Evolutionary conservation across 108 stramenopile genomes (phyloP), one percentile per base, ranked within the genome.

Genomic region (Cyclostephanos invisitatus): DNA sequence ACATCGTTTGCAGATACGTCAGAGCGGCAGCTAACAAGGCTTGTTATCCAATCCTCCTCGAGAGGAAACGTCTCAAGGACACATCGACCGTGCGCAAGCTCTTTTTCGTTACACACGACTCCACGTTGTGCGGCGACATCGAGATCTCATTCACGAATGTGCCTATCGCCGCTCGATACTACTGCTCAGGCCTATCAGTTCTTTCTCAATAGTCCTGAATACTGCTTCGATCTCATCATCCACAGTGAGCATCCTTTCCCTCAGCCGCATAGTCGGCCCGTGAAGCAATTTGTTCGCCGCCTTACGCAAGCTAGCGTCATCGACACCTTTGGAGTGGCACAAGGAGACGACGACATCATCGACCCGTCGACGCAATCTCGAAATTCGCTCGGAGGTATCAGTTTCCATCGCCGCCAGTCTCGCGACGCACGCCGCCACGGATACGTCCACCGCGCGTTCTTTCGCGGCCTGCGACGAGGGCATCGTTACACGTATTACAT

Each of bases 231-330:
- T 29, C 11, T 73, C 77, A 8, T 32, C 27, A 8, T 32, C 27
- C 37, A 24, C 21, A 12, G 67, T 42, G 9, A 75, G 64, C 20
- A 15, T 57, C 0, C 80, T 72, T 12, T 75, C 38, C 58, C 87
- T 82, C 32, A 89, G 40, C 22, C 72, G 74, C 42, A 86, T 68
- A 2, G 82, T 89, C 48, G 87, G 87, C 27, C 58, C 54, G 57
- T 89, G 87, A 5, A 89, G 73, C 38, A 82, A 44, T 62, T 68
- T 60, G 27, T 80, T 71, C 14, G 83, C 74, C 56, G 62, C 59
- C 35, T 65, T 71, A 50, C 42, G 47, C 48, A 84, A 68, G 36
- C 36, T 7, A 46, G 8, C 10, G n/a, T 67, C 55, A 11, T 55
- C 14, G 15, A 63, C 48, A 49, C 20, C 40, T 53, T 38, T 47